Base-by-base conservation (phyloP, 1,284 basidiomycete genomes). In the Inonotus hispidus region DNA sequence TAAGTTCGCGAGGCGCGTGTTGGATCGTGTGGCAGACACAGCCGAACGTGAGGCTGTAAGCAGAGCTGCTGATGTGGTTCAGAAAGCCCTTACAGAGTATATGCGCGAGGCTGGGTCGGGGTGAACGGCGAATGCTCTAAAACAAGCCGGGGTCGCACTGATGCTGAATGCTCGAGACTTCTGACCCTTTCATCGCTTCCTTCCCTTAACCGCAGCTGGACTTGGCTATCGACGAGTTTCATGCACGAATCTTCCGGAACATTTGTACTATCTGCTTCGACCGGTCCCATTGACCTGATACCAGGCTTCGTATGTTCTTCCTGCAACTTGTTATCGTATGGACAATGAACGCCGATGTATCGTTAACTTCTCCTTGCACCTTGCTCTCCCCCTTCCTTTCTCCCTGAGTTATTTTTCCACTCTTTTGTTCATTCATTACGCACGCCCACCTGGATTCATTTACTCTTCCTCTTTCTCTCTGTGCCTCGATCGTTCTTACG, bases 1-100 rank as follows among this genome's bases (percentile, higher is more conserved):
- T 70, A 76, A 86, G 52, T 90, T 91, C 73, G 29, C 27, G 14
- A 52, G 27, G 29, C 49, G 49, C 1, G 25, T 52, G 1, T 16
- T 52, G 3, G 8, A 7, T 13, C 49, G 49, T 7, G 27, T 52
- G 1, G 16, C 1, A 1, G 27, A 52, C 32, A 11, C 3, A 1
- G 14, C 0, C 11, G 49, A 52, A 2, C 49, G 49, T n/a, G 49
- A 52, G 14, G 27, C n/a, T 3, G 29, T 52, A 5, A 21, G 49
- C 14, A 27, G 3, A 1, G 49, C 49, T 13, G 49, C 49, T 1
- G 49, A 52, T 35, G 27, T 52, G 4, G 49, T 52, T 0, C 49
- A 52, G 29, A 52, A 52, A 16, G 16, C 49, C 11, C 27, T 52
- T 16, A 52, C 29, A 5, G 32, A 16, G 3, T 10, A 32, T 14